Base-by-base conservation (phyloP, 2,329 filamentous ascomycete genomes). In the Penicillium verrucosum region DNA sequence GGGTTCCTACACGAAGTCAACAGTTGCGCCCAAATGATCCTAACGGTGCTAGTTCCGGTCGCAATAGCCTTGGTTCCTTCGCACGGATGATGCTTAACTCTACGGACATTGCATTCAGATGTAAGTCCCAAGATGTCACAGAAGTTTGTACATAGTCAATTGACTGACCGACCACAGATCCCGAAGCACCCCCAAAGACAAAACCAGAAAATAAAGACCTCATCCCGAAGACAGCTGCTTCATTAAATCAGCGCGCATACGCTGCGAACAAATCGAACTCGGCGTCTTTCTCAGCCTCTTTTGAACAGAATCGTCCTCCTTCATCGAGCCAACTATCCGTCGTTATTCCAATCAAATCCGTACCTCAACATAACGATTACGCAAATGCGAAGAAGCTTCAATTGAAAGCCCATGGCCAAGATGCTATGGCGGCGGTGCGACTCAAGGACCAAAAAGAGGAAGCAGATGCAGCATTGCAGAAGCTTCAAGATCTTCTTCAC, bases 391-490 rank as follows among this genome's bases (percentile, higher is more conserved):
- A 73, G 48, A 66, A 70, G 57, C 68, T 82, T 61, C 88, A 84
- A 65, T 71, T 81, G 55, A 86, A 83, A 58, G 74, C 75, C 21
- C 78, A 82, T 48, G 80, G 79, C 8, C 80, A 82, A 12, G 82
- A 84, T 54, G 84, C 82, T 48, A 73, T 84, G 3, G 77, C 88
- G 21, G 80, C 84, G 16, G 75, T 87, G 43, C 85, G 84, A 41
- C 78, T 91, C 2, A 75, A 68, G 56, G 91, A 95, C 67, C 90
- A 96, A 72, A 87, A 88, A 49, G 87, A 95, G 65, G 87, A 92
- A 67, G 89, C 88, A 5, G 87, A 96, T 65, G 81, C 85, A 11
- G 88, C 90, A 42, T 80, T 92, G 44, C 78, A 87, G 51, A 85
- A 87, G 53, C 77, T 99, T 12, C 83, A 88, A 54, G 82, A 83